Evolutionary conservation across 805 yeast species (phyloP).

Genomic region (Candida silvicultrix): DNA sequence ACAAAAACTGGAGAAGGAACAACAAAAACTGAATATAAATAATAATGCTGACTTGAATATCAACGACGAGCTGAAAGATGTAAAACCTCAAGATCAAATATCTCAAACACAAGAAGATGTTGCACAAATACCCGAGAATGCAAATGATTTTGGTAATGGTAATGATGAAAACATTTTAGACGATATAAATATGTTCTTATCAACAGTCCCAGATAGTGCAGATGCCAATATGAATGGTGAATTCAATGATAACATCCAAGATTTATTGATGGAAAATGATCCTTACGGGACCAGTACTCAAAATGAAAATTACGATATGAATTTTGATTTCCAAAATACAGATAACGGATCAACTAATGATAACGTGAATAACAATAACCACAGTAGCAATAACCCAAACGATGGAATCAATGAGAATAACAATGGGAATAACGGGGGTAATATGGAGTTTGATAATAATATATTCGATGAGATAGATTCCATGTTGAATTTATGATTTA

Average conservation of each 20-base stretch:
- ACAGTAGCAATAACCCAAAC: background rate
- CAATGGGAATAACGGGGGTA: too few species aligned
- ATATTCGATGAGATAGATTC: constrained; percentile 21
- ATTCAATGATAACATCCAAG: constrained; percentile 17
- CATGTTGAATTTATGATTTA: constrained; percentile 14
- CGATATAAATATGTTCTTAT: constrained; percentile 22
- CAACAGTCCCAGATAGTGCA: constrained; percentile 24
- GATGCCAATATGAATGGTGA: constrained; percentile 22
- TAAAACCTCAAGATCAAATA: constrained; percentile 3
- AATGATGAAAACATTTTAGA: constrained; percentile 13
- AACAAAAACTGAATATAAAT: constrained; percentile 2
- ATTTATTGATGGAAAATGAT: constrained; percentile 16
- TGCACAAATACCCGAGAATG: constrained; percentile 1
- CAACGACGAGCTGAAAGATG: constrained; percentile 1
- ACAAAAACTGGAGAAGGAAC: constrained; percentile 10
- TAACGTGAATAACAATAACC: constrained; percentile 1
- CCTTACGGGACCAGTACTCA: constrained; percentile 2
- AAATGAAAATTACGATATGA: constrained; percentile 2
- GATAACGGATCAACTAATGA: constrained; percentile 1
- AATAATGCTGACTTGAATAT: too few species aligned
- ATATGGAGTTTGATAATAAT: constrained; percentile 12
- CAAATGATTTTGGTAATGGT: constrained; percentile 8
- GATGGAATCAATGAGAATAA: background rate
- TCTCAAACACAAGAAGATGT: constrained; percentile 1
- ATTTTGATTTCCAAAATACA: background rate